phyloP scores from a whole-genome alignment of 495 filamentous ascomycete genomes.

The Aeminium ludgeri region DNA sequence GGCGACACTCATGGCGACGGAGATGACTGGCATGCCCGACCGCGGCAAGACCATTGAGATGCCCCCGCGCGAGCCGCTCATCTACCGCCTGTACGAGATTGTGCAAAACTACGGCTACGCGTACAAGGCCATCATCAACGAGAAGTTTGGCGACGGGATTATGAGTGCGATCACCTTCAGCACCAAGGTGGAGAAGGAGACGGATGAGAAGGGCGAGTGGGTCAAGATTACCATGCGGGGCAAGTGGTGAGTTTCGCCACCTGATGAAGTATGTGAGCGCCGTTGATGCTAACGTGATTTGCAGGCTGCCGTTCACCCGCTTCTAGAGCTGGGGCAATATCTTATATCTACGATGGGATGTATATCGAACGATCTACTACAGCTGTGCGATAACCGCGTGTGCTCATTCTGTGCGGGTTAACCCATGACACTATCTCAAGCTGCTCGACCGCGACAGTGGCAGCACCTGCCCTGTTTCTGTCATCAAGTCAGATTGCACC shows the following conservation, averaged over 20 bases:
- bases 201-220: slow-evolving; percentile 71
- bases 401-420: no score
- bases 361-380: no score
- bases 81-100: slow-evolving; percentile 90
- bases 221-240: slow-evolving; percentile 81
- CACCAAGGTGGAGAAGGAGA: slow-evolving; percentile 92
- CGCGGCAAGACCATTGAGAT: slow-evolving; percentile 73
- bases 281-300: background rate
- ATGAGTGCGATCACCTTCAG: slow-evolving; percentile 94
- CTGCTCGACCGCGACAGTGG: no score
- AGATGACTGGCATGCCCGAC: slow-evolving; percentile 62
- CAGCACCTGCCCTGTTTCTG: no score
- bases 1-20: slow-evolving; percentile 33
- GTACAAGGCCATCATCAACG: slow-evolving; percentile 91
- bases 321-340: no score
- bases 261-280: background rate
- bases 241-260: slow-evolving; percentile 55
- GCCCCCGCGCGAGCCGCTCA: slow-evolving; percentile 85
- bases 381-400: no score
- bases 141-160: slow-evolving; percentile 98
- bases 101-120: slow-evolving; percentile 97
- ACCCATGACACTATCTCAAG: no score
- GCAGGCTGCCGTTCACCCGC: slow-evolving; percentile 25
- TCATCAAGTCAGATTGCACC: no score
- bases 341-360: no score